Base-by-base conservation (phyloP, 148 eudicot genomes). In the Nepenthes gracilis region DNA sequence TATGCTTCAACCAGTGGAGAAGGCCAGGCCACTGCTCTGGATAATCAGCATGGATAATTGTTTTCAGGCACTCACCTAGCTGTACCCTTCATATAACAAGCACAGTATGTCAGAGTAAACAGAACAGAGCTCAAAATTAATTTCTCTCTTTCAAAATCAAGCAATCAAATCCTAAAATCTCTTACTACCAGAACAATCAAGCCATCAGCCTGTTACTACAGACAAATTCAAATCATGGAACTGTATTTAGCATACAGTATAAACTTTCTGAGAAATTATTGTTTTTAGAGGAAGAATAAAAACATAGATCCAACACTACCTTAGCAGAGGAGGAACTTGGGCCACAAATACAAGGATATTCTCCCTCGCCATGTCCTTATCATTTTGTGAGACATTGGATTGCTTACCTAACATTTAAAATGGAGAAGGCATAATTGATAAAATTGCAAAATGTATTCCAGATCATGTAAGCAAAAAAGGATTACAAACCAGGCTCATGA, bases 21-120 rank as follows among this genome's bases (percentile, higher is more conserved):
- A 89, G 95, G 63, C 75, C 61, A 12, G 99, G 95, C 99, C 99
- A 94, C 54, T 89, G 95, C 78, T 94, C 99, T 35, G 99, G 99
- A 61, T 94, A 94, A 67, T 94, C 99, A 54, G 93, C 80, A 74
- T 84, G 83, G 59, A 94, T 80, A 55, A 94, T 83, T 40, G 99
- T 94, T 78, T 94, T 94, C 58, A 94, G 80, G 78, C 99, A 94
- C 77, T 89, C 99, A 36, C 99, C 99, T 52, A 94, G 73, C 72
- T 94, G 99, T 60, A 82, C 87, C 77, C 99, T 94, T 75, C 36
- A 62, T 35, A 48, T 36, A 36, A 40, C 12, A 54, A 51, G 35
- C 15, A 11, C 23, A 62, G 47, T 0, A n/a, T 32, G 36, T 55
- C 37, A 33, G 6, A 4, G 6, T 0, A 55, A 23, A 23, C 32